Evolutionary conservation across 306 rosid species (phyloP).

Genomic region (Vigna hirtella): DNA sequence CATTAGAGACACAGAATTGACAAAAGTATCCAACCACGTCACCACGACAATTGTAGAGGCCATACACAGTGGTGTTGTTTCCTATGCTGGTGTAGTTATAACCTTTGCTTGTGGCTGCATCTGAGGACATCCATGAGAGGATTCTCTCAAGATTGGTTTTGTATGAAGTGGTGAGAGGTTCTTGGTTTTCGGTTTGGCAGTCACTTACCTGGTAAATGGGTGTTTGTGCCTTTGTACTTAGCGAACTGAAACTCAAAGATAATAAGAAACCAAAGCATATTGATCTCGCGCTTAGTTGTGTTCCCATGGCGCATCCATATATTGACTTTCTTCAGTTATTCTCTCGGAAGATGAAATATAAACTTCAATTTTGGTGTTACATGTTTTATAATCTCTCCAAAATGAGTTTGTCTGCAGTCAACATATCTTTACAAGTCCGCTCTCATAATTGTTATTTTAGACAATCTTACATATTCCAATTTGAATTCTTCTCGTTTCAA

Average conservation of each 20-base stretch:
- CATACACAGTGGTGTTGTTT: neutral
- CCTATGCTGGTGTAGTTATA: neutral
- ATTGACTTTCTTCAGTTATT: too few relatives aligned
- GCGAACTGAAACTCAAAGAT: neutral
- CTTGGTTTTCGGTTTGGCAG: neutral
- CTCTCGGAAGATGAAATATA: too few relatives aligned
- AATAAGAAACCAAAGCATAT: neutral
- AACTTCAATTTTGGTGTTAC: too few relatives aligned
- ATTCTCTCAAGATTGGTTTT: neutral
- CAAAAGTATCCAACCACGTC: too few relatives aligned
- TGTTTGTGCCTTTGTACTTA: neutral
- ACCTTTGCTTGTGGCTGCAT: conserved; percentile 37
- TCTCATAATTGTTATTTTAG: too few relatives aligned
- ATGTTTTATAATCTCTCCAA: too few relatives aligned
- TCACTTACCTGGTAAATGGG: neutral
- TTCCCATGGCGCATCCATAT: neutral
- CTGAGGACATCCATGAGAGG: neutral
- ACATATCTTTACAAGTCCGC: too few relatives aligned
- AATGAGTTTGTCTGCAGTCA: too few relatives aligned
- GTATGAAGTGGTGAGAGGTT: neutral
- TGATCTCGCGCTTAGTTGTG: neutral
- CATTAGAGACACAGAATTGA: too few relatives aligned
- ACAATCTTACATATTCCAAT: too few relatives aligned
- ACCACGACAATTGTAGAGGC: too few relatives aligned
- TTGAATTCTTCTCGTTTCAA: too few relatives aligned